Conservation (phyloP, 2,329 filamentous ascomycete genomes). For the Cadophora sp. region DNA sequence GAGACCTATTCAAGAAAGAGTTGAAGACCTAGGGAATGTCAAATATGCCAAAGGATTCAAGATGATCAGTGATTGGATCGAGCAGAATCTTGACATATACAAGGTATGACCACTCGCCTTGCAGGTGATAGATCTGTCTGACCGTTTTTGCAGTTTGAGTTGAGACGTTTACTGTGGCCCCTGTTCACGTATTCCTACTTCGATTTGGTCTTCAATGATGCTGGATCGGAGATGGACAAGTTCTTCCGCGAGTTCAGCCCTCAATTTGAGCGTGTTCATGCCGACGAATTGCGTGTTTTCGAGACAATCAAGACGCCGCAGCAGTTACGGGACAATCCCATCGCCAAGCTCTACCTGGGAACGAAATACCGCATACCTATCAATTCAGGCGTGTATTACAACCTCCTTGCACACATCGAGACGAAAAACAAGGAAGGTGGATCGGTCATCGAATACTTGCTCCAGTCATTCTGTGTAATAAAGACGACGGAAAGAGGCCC, state of each 20-base stretch:
- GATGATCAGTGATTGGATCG: slow-evolving; percentile 81
- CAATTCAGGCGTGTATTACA: slow-evolving; percentile 83
- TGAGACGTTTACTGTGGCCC: slow-evolving; percentile 89
- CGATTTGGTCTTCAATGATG: slow-evolving; percentile 76
- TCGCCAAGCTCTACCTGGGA: slow-evolving; percentile 80
- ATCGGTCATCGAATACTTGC: slow-evolving; percentile 75
- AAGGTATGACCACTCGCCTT: slow-evolving; percentile 63
- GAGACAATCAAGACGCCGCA: slow-evolving; percentile 75
- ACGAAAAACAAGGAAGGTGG: slow-evolving; percentile 84
- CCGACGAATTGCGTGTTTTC: slow-evolving; percentile 81
- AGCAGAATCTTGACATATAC: slow-evolving; percentile 92
- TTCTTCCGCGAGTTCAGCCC: slow-evolving; percentile 74
- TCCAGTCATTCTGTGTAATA: slow-evolving; percentile 66
- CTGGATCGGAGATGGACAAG: slow-evolving; percentile 72
- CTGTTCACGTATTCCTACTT: slow-evolving; percentile 93
- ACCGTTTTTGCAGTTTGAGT: slow-evolving; percentile 70
- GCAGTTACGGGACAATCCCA: slow-evolving; percentile 77
- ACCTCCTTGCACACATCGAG: slow-evolving; percentile 87
- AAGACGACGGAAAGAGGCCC: slow-evolving; percentile 66
- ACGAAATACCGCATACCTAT: slow-evolving; percentile 91
- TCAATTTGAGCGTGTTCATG: slow-evolving; percentile 78
- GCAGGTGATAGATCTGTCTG: slow-evolving; percentile 23
- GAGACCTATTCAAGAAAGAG: slow-evolving; percentile 69
- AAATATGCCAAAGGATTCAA: slow-evolving; percentile 81
- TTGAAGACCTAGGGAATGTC: slow-evolving; percentile 74